Evolutionary conservation across 495 filamentous ascomycete species (phyloP).

Genomic region (Staphylotrichum tortipilum): DNA sequence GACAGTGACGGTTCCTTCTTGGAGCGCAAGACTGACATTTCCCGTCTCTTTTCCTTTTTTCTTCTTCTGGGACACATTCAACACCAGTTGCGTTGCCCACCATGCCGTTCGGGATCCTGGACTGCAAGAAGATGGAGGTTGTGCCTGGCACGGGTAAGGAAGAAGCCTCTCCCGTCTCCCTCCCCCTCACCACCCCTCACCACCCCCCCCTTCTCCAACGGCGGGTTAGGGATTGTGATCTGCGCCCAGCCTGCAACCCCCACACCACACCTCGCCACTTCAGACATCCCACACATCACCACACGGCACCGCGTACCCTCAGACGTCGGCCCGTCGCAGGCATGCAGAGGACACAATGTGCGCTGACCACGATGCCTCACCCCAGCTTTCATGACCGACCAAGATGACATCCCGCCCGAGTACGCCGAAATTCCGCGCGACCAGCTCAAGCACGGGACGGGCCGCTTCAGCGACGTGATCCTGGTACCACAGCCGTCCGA

Average conservation of each 20-base stretch:
- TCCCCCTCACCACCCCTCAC: not conserved
- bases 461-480: conserved; percentile 38
- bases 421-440: conserved; percentile 33
- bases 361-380: not conserved
- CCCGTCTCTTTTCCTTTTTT: not conserved
- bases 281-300: no score
- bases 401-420: conserved; percentile 36
- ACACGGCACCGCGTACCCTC: no score
- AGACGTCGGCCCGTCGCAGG: no score
- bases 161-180: conserved; percentile 1
- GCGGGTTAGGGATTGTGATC: not conserved
- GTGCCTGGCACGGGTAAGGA: conserved; percentile 47
- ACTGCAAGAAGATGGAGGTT: conserved; percentile 32
- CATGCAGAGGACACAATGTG: no score
- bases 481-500: conserved; percentile 48
- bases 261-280: not conserved
- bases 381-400: conserved; percentile 38
- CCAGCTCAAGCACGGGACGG: conserved; percentile 42
- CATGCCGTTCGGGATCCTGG: conserved; percentile 38
- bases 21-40: not conserved
- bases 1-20: not conserved
- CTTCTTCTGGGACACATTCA: not conserved
- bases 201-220: not conserved
- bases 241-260: not conserved
- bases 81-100: conserved; percentile 5